These are phyloP conservation scores for Trichoderma lentiforme DNA, from an alignment of 2,329 filamentous ascomycete species.

Conservation along the genomic window DNA sequence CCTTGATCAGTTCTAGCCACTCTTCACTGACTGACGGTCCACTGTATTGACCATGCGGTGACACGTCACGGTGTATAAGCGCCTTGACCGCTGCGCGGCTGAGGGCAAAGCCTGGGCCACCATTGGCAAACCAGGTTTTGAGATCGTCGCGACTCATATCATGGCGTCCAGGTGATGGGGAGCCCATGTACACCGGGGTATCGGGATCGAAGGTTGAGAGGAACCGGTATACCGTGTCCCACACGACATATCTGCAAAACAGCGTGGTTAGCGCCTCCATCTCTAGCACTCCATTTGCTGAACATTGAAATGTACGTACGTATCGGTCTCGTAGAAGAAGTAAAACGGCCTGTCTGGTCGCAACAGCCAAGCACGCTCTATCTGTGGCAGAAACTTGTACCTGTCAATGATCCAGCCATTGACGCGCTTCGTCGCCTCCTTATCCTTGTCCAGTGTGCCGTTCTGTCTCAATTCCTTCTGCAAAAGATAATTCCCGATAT, in stretches of 20 bases:
- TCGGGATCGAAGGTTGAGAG: slow-evolving; percentile 47
- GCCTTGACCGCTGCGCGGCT: slow-evolving; percentile 44
- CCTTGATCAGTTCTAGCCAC: slow-evolving; percentile 40
- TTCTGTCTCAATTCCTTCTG: slow-evolving; percentile 36
- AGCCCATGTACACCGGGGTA: slow-evolving; percentile 46
- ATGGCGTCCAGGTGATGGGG: slow-evolving; percentile 40
- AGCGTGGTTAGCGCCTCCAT: background rate
- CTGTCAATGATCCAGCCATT: slow-evolving; percentile 53
- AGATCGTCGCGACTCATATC: slow-evolving; percentile 28
- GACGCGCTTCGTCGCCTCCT: slow-evolving; percentile 31
- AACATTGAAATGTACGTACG: slow-evolving; percentile 33
- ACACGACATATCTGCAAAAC: slow-evolving; percentile 14
- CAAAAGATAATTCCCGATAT: slow-evolving; percentile 40
- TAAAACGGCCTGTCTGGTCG: slow-evolving; percentile 52
- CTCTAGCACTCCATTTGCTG: background rate
- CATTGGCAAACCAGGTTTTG: slow-evolving; percentile 46
- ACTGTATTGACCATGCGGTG: slow-evolving; percentile 35
- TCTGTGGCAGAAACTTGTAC: slow-evolving; percentile 56
- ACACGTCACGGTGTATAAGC: slow-evolving; percentile 34
- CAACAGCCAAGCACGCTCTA: slow-evolving; percentile 47
- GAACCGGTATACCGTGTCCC: slow-evolving; percentile 46
- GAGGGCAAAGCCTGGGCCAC: slow-evolving; percentile 46
- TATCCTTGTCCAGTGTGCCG: slow-evolving; percentile 32
- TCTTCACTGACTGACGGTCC: slow-evolving; percentile 38
- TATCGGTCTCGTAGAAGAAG: slow-evolving; percentile 56